Conservation (phyloP, 2,329 filamentous ascomycete genomes). For the Nothomitra cinnamomea region DNA sequence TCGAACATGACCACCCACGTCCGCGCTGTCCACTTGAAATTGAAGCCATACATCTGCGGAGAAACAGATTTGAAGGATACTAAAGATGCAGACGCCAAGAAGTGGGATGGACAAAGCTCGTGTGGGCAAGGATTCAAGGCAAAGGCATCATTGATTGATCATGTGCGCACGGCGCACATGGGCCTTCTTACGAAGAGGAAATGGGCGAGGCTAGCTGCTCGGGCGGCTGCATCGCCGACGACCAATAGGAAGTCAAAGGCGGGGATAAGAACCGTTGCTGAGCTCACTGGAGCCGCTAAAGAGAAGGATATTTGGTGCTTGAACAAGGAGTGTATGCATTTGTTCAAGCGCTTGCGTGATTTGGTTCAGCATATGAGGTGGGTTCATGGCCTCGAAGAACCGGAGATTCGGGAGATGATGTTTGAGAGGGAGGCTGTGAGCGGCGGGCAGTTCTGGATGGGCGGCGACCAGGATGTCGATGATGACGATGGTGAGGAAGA, state of each 20-base stretch:
- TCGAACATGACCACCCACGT: conserved; percentile 74
- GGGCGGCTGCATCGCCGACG: conserved; percentile 5
- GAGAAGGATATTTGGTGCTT: conserved; percentile 36
- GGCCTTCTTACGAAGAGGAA: conserved; percentile 31
- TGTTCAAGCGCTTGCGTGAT: conserved; percentile 40
- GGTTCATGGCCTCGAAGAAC: conserved; percentile 19
- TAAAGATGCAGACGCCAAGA: conserved; percentile 33
- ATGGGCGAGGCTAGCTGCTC: conserved; percentile 7
- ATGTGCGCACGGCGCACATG: conserved; percentile 69
- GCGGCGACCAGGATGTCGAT: neutral
- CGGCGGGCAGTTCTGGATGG: conserved; percentile 3
- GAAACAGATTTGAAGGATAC: conserved; percentile 40
- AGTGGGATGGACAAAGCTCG: conserved; percentile 48
- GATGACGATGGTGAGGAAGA: conserved; percentile 1
- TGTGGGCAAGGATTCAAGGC: conserved; percentile 63
- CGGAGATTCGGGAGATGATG: neutral
- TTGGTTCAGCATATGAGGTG: conserved; percentile 37
- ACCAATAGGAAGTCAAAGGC: neutral
- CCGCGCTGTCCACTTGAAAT: conserved; percentile 57
- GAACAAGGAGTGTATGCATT: conserved; percentile 30
- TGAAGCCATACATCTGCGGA: conserved; percentile 54
- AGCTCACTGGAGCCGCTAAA: conserved; percentile 40
- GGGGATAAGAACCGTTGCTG: conserved; percentile 20
- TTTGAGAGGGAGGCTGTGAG: neutral
- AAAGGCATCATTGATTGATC: conserved; percentile 66